phyloP scores from a whole-genome alignment of 2,329 filamentous ascomycete species.

The Ophiostoma ips region DNA sequence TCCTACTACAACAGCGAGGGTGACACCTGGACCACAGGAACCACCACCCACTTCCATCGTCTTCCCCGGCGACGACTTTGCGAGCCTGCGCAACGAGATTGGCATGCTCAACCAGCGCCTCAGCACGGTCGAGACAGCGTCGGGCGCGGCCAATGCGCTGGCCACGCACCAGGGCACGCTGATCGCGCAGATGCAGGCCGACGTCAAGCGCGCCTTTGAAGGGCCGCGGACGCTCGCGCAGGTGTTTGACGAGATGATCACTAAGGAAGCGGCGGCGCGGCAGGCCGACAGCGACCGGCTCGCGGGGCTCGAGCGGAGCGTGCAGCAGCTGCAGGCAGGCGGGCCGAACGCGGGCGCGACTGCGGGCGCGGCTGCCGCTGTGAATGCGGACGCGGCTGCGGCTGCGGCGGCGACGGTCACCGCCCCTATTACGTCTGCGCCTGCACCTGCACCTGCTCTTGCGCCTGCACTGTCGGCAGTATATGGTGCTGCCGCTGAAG shows the following conservation, averaged over 20 bases:
- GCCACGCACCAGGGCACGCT: background rate
- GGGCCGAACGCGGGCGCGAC: too few species aligned
- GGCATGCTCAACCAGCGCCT: slow-evolving; percentile 6
- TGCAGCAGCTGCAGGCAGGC: background rate
- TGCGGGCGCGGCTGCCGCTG: too few species aligned
- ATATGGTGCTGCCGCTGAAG: too few species aligned
- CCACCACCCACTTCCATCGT: background rate
- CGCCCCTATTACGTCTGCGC: background rate
- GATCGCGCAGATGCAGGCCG: background rate
- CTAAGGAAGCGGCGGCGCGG: background rate
- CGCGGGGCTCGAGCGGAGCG: background rate
- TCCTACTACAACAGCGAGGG: background rate
- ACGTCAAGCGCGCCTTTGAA: background rate
- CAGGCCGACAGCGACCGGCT: slow-evolving; percentile 1
- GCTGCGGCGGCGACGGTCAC: background rate
- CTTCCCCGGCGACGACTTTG: slow-evolving; percentile 13
- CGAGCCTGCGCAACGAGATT: slow-evolving; percentile 9
- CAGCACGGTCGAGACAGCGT: background rate
- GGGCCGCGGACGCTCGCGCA: background rate
- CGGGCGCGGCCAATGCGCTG: background rate
- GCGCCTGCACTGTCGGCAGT: background rate
- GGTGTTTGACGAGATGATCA: slow-evolving; percentile 4
- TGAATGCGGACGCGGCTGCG: too few species aligned
- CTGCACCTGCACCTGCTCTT: background rate
- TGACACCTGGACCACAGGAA: too few species aligned